These are phyloP conservation scores for Camellia sinensis DNA, from an alignment of 148 eudicot species.

Conservation along the genomic window DNA sequence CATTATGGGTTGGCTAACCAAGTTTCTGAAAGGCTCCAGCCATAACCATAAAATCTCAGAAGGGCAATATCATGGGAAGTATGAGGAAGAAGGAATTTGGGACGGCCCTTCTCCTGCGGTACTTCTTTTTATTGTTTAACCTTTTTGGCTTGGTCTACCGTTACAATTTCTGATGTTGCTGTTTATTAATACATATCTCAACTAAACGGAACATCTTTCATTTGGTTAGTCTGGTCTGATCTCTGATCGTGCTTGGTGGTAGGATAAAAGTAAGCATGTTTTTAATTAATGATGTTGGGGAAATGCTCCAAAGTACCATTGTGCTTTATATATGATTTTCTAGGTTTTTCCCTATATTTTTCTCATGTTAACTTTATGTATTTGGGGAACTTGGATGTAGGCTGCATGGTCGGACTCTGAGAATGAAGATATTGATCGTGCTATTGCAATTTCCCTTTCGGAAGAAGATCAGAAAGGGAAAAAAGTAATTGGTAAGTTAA, in stretches of 20 bases:
- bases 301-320: neutral
- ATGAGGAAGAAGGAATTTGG: slow-evolving; percentile 61
- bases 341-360: neutral
- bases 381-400: slow-evolving; percentile 37
- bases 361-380: neutral
- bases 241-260: neutral
- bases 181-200: neutral
- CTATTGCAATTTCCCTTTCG: slow-evolving; percentile 74
- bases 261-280: neutral
- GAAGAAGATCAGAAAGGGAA: slow-evolving; percentile 64
- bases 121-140: neutral
- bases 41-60: slow-evolving; percentile 56
- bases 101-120: slow-evolving; percentile 51
- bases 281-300: neutral
- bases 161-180: neutral
- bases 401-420: slow-evolving; percentile 63
- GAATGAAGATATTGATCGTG: slow-evolving; percentile 74
- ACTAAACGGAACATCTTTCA: neutral
- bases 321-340: neutral
- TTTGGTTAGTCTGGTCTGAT: neutral
- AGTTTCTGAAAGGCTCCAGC: slow-evolving; percentile 63
- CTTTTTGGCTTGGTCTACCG: neutral
- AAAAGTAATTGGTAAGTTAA: slow-evolving; percentile 62
- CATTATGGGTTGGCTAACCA: slow-evolving; percentile 85
- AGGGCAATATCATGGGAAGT: slow-evolving; percentile 60